phyloP scores from a whole-genome alignment of 495 filamentous ascomycete genomes.

The Penicillium taxi region DNA sequence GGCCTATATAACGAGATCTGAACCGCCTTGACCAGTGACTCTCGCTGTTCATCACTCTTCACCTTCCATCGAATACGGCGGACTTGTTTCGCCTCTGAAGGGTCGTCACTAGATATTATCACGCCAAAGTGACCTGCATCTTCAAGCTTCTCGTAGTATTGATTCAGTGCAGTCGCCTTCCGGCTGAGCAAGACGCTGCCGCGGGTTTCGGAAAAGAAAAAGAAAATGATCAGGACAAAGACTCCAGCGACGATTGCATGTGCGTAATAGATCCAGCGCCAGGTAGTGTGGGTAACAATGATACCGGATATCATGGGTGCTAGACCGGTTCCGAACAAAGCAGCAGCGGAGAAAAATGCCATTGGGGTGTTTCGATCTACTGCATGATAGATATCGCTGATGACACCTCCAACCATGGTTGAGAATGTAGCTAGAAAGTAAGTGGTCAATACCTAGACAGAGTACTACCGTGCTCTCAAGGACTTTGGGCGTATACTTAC shows the following conservation, averaged over 20 bases:
- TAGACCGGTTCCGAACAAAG: constrained; percentile 71
- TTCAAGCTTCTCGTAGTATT: constrained; percentile 72
- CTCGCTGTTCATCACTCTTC: constrained; percentile 72
- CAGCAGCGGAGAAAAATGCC: constrained; percentile 72
- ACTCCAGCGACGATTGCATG: constrained; percentile 64
- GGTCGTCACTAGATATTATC: constrained; percentile 27
- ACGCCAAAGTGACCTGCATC: constrained; percentile 58
- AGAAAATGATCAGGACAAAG: constrained; percentile 53
- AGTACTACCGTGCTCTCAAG: too few relatives aligned
- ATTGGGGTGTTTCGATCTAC: constrained; percentile 81
- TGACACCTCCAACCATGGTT: constrained; percentile 88
- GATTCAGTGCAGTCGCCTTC: constrained; percentile 66
- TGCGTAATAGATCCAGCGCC: constrained; percentile 89
- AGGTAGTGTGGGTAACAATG: constrained; percentile 57
- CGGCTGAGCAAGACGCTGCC: constrained; percentile 73
- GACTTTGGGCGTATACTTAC: too few relatives aligned
- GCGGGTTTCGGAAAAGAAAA: constrained; percentile 75
- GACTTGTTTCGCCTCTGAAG: constrained; percentile 25
- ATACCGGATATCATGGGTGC: constrained; percentile 68
- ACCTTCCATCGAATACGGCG: constrained; percentile 77
- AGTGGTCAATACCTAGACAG: too few relatives aligned
- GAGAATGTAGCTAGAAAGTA: constrained; percentile 55
- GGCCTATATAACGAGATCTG: constrained; percentile 65
- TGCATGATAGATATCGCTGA: constrained; percentile 79
- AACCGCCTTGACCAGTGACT: constrained; percentile 63